Evolutionary conservation across 768 basidiomycete genomes (phyloP), one percentile per base, ranked within the genome.

Genomic region (Pleurotus tuber-regium): DNA sequence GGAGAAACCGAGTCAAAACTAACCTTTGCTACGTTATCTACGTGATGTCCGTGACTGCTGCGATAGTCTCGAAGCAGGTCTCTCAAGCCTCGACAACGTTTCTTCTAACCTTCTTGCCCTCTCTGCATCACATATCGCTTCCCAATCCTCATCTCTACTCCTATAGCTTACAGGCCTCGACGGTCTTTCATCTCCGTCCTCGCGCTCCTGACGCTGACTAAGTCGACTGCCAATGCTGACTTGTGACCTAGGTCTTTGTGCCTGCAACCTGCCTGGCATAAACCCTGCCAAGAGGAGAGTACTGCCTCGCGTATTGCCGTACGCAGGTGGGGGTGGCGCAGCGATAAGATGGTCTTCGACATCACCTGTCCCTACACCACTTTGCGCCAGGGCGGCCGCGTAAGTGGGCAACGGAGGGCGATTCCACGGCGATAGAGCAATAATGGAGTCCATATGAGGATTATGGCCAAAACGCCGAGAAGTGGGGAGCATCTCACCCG

Each of bases 331-430:
- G 1, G 87, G 86, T 3, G 82, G 75, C 16, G 72, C 75, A 2
- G 85, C 86, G 52, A 87, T 89, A 30, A 77, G 63, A 60, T 80
- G 71, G 63, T 87, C 86, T 57, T 89, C 87, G 23, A 86, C 86
- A 63, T 89, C 87, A 35, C 86, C 87, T 3, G 87, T 88, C 29
- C 84, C 85, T 11, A 71, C 75, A 11, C 86, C 86, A 62, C 79
- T 82, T 55, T 85, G 77, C 6, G 80, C 77, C n/a, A 90, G 69
- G 2, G 82, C 79, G 16, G 85, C 82, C 3, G 84, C 85, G 59
- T 88, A 88, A 10, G 84, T 85, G 0, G 86, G 86, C 36, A 88
- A 67, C 10, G 84, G 77, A 1, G 84, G 84, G 19, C 86, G 72
- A 63, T 82, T 82, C 87, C 87, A 89, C 1, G 87, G 87, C 8